Evolutionary conservation across 345 rosid species (phyloP).

Genomic region (Eutrema japonicum): DNA sequence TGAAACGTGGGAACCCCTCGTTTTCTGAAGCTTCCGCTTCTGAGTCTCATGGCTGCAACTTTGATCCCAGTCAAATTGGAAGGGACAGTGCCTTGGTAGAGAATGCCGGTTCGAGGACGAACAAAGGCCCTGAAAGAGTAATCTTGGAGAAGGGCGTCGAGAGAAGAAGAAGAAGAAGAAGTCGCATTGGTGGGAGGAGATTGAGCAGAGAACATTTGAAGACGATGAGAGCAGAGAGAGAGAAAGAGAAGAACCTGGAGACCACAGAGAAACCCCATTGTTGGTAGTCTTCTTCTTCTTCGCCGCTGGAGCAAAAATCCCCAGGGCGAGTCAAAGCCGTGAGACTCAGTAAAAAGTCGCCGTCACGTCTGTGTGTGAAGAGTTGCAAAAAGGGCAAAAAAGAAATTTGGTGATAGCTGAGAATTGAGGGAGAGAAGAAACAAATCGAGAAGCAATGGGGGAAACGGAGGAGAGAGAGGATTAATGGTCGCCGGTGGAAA

Average conservation of each 20-base stretch:
- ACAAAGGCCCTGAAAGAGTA: constrained; percentile 71
- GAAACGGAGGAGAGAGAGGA: constrained; percentile 41
- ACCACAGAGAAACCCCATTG: constrained; percentile 69
- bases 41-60: constrained; percentile 77
- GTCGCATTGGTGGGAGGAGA: constrained; percentile 50
- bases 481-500: constrained; percentile 43
- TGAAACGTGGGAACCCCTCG: constrained; percentile 57
- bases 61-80: constrained; percentile 71
- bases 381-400: constrained; percentile 2
- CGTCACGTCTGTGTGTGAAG: constrained; percentile 40
- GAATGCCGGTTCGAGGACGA: constrained; percentile 74
- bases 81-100: constrained; percentile 62
- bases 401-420: neutral
- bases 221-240: constrained; percentile 29
- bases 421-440: constrained; percentile 28
- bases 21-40: constrained; percentile 80
- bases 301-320: constrained; percentile 38
- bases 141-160: constrained; percentile 88
- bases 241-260: constrained; percentile 56
- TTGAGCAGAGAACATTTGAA: constrained; percentile 37
- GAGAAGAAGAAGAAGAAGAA: constrained; percentile 49
- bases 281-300: constrained; percentile 36
- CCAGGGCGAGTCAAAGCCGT: constrained; percentile 43
- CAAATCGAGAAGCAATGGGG: constrained; percentile 29
- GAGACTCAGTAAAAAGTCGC: constrained; percentile 45